Conservation (phyloP, 306 rosid genomes). For the Cicer arietinum region DNA sequence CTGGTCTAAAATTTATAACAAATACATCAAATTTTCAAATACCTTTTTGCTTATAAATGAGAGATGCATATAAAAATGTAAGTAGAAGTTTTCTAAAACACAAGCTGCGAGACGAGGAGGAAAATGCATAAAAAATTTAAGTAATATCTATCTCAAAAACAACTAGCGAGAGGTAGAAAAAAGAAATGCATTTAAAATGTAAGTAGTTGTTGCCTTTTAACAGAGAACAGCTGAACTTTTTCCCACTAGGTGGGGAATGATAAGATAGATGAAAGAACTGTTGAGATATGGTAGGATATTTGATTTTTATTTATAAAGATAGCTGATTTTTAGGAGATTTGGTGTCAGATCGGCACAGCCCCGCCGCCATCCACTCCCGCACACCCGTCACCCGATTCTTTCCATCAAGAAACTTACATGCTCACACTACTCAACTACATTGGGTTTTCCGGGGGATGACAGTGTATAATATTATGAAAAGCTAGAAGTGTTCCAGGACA, state of each 20-base stretch:
- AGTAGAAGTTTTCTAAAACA: background rate
- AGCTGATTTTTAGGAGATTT: background rate
- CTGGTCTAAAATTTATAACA: too few relatives aligned
- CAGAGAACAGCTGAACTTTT: background rate
- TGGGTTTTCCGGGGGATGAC: background rate
- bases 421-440: slow-evolving; percentile 10
- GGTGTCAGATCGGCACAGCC: background rate
- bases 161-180: too few relatives aligned
- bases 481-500: background rate
- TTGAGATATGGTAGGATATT: too few relatives aligned
- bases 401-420: background rate
- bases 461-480: background rate
- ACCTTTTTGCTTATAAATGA: background rate
- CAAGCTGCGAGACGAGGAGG: background rate
- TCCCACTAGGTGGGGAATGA: background rate
- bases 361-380: background rate
- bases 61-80: slow-evolving; percentile 11
- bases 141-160: too few relatives aligned
- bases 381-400: background rate
- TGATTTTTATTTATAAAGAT: background rate
- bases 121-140: background rate
- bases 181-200: background rate
- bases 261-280: too few relatives aligned
- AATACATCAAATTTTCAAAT: too few relatives aligned
- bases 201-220: background rate